Evolutionary conservation across 768 basidiomycete genomes (phyloP), one percentile per base, ranked within the genome.

Genomic region (Macrolepiota fuliginosa): DNA sequence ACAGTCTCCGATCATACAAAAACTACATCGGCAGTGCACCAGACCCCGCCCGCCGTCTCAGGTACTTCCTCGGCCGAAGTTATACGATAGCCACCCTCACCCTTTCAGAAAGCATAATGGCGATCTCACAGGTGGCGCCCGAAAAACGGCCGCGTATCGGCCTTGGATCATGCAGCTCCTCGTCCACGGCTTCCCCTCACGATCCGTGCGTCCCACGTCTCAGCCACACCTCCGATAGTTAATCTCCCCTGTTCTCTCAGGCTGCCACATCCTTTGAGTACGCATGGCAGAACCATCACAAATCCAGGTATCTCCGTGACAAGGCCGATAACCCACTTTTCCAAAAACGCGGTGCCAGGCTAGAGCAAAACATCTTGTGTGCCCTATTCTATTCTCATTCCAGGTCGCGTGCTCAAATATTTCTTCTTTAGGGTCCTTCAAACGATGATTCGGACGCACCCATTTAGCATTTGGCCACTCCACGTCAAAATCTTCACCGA

Each of bases 121-220:
- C 29, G 85, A 89, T 71, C 71, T 92, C 58, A 74, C 80, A 0
- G 82, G 84, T 67, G 92, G 92, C 17, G 92, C 91, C 10, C 79
- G 76, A 72, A 89, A 83, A 71, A 93, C 91, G 0, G 74, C 73
- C 47, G 65, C 74, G 25, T 81, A 81, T 50, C 71, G 89, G 25
- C 89, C 89, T 45, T 93, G 90, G 91, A 80, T 85, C 11, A 92
- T 94, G 91, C 86, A 89, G 62, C 88, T 93, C 87, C 87, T 93
- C 39, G 87, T 93, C 1, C 82, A 91, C 69, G 92, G 92, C 4
- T 93, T 94, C 66, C 90, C 91, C 0, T 90, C 88, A 59, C 86
- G 84, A 70, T 71, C 82, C 47, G 81, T 80, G 62, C 42, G 73
- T 62, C 47, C n/a, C 55, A 56, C 55, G 24, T 19, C 49, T 35